These are phyloP conservation scores for Phaeomoniella chlamydospora DNA, from an alignment of 2,329 filamentous ascomycete genomes.

Conservation along the genomic window DNA sequence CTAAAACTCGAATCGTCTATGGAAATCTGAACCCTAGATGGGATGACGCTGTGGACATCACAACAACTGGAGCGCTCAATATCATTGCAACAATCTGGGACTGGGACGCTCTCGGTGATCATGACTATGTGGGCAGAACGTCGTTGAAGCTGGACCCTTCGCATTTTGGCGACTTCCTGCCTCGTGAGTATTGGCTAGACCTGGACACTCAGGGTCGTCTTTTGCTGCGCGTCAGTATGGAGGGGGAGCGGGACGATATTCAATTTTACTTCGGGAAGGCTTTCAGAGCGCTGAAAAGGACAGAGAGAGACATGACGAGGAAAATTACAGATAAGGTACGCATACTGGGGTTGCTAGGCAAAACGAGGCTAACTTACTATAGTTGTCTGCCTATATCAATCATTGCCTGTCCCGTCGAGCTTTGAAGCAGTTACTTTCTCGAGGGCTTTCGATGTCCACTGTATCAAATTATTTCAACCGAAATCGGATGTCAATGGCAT, in stretches of 20 bases:
- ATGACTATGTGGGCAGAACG: constrained; percentile 94
- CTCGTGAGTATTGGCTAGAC: constrained; percentile 94
- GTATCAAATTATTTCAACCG: constrained; percentile 55
- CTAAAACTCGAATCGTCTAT: constrained; percentile 87
- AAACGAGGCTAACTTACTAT: constrained; percentile 19
- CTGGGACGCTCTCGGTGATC: constrained; percentile 91
- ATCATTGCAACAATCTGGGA: constrained; percentile 97
- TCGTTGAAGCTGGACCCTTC: constrained; percentile 95
- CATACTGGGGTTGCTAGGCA: constrained; percentile 30
- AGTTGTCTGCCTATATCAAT: constrained; percentile 83
- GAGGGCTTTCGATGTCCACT: constrained; percentile 56
- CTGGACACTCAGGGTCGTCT: constrained; percentile 88
- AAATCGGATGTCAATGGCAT: constrained; percentile 25
- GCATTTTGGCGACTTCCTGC: constrained; percentile 91
- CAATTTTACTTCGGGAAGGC: constrained; percentile 98
- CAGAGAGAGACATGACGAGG: constrained; percentile 93
- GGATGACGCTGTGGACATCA: constrained; percentile 96
- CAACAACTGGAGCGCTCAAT: constrained; percentile 79
- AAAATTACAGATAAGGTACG: constrained; percentile 85
- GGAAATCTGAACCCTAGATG: constrained; percentile 84
- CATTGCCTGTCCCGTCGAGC: constrained; percentile 74
- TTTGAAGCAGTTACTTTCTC: constrained; percentile 57
- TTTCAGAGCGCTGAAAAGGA: constrained; percentile 86
- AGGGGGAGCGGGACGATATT: constrained; percentile 94
- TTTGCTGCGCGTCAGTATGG: constrained; percentile 89